Conservation (phyloP, 2,329 filamentous ascomycete genomes). For the Pseudogymnoascus pannorum region DNA sequence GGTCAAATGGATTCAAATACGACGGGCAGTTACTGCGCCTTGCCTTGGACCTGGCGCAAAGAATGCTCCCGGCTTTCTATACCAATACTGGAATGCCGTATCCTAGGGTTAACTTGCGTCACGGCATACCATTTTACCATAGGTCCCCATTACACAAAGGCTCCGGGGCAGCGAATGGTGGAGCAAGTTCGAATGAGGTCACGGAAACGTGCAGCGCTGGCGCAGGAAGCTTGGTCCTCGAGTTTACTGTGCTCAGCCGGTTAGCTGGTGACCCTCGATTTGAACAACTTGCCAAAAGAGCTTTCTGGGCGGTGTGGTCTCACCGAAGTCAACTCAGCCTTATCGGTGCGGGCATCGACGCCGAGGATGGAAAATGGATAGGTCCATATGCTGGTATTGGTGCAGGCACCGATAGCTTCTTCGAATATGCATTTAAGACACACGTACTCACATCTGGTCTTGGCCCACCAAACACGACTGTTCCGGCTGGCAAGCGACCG, state of each 20-base stretch:
- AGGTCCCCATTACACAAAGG: constrained; percentile 72
- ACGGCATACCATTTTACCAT: constrained; percentile 85
- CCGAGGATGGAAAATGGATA: constrained; percentile 84
- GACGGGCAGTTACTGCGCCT: constrained; percentile 86
- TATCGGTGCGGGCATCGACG: constrained; percentile 86
- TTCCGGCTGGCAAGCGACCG: constrained; percentile 20
- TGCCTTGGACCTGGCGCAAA: constrained; percentile 74
- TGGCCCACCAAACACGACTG: constrained; percentile 44
- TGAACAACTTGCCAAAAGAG: constrained; percentile 79
- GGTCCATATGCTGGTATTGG: constrained; percentile 87
- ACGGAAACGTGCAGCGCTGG: constrained; percentile 97
- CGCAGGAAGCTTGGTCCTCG: constrained; percentile 88
- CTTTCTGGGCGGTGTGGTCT: constrained; percentile 97
- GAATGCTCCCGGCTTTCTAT: constrained; percentile 85
- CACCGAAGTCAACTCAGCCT: constrained; percentile 77
- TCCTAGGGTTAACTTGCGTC: constrained; percentile 82
- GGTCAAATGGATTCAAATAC: constrained; percentile 74
- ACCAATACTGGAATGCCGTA: constrained; percentile 89
- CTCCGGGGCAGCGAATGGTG: constrained; percentile 36
- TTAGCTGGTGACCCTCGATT: constrained; percentile 83
- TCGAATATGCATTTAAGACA: constrained; percentile 94
- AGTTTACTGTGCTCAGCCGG: constrained; percentile 85
- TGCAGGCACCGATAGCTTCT: constrained; percentile 95
- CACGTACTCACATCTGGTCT: constrained; percentile 82
- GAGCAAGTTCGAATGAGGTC: constrained; percentile 49